These are phyloP conservation scores for Dioscorea dumetorum DNA, from an alignment of 106 monocot species.

Conservation along the genomic window DNA sequence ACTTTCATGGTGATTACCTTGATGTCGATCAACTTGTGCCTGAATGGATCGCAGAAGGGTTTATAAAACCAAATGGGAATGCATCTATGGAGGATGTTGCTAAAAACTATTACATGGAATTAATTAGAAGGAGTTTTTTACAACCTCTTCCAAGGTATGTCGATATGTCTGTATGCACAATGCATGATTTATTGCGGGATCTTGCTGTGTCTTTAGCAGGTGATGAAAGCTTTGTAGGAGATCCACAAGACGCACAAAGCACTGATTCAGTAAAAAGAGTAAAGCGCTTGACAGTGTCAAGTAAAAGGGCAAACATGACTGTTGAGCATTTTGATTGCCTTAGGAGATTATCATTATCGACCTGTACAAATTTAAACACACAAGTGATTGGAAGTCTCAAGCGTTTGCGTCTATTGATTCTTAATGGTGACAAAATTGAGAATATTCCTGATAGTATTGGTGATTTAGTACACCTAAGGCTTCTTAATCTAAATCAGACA, in stretches of 20 bases:
- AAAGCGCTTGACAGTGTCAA: no score
- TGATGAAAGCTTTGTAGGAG: constrained; percentile 9
- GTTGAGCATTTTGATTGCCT: no score
- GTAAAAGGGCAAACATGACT: no score
- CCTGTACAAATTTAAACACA: no score
- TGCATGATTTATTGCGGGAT: constrained; percentile 21
- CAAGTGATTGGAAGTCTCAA: no score
- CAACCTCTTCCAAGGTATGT: not conserved
- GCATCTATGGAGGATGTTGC: constrained; percentile 1
- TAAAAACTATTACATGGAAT: constrained; percentile 14
- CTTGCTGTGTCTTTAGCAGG: constrained; percentile 18
- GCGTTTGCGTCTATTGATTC: no score
- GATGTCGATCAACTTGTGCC: not conserved
- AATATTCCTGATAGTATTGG: no score
- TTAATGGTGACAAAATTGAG: no score
- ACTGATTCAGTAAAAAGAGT: no score
- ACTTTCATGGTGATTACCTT: not conserved
- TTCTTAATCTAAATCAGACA: no score
- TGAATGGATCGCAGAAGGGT: constrained; percentile 27
- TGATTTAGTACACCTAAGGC: no score
- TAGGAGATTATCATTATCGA: no score
- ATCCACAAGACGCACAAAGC: not conserved
- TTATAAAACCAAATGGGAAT: constrained; percentile 8
- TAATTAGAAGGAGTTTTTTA: constrained; percentile 22
- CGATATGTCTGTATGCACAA: constrained; percentile 2